phyloP scores from a whole-genome alignment of 495 filamentous ascomycete genomes.

The Daldinia grandis region DNA sequence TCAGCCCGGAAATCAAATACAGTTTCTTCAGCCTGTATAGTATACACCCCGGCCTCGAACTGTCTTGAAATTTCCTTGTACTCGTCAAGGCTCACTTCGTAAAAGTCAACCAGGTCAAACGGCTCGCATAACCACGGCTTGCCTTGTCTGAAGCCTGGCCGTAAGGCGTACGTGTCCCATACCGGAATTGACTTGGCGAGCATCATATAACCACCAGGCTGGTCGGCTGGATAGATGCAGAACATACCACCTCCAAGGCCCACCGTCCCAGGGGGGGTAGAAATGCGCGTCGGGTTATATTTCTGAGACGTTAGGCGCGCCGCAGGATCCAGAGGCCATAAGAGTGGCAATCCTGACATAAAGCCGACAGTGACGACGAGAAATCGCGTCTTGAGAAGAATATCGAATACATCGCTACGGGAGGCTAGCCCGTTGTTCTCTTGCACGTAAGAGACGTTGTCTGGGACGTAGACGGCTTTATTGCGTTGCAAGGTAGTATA shows the following conservation, averaged over 20 bases:
- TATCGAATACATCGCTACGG: conserved; percentile 51
- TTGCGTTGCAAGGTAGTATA: conserved; percentile 68
- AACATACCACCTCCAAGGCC: conserved; percentile 64
- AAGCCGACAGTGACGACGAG: conserved; percentile 67
- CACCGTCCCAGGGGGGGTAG: conserved; percentile 64
- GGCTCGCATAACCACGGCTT: conserved; percentile 66
- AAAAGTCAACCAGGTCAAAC: conserved; percentile 66
- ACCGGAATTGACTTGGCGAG: conserved; percentile 63
- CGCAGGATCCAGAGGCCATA: conserved; percentile 65
- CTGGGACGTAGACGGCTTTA: conserved; percentile 65
- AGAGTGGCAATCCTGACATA: conserved; percentile 62
- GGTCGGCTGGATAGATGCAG: conserved; percentile 65
- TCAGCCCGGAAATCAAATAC: conserved; percentile 22
- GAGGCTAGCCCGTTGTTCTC: conserved; percentile 59
- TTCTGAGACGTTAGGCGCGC: conserved; percentile 64
- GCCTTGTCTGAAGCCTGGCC: conserved; percentile 53
- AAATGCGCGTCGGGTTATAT: conserved; percentile 66
- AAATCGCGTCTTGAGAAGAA: conserved; percentile 57
- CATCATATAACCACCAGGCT: conserved; percentile 67
- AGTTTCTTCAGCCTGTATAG: conserved; percentile 18
- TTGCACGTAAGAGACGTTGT: conserved; percentile 65
- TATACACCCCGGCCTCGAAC: conserved; percentile 53
- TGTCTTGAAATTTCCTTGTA: conserved; percentile 51
- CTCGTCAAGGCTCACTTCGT: conserved; percentile 60
- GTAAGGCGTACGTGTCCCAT: conserved; percentile 63